Base-by-base conservation (phyloP, 2,329 filamentous ascomycete genomes). In the Sporothrix dimorphospora region DNA sequence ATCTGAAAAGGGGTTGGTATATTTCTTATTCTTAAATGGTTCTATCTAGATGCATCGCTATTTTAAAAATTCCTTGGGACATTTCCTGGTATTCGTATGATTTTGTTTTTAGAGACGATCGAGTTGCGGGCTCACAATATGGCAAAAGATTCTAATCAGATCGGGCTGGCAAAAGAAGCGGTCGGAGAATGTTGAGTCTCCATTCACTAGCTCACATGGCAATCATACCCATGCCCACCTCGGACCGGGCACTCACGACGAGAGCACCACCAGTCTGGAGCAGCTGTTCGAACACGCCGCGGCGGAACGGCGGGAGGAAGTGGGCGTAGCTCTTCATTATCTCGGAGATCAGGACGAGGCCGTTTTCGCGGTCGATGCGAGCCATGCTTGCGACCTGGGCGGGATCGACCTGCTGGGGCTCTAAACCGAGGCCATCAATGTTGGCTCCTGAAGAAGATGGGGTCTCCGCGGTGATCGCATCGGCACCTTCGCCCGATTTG, bases 311-410 rank as follows among this genome's bases (percentile, higher is more conserved):
- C 1, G 83, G 78, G 75, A 89, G 76, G 7, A 82, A 80, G 0
- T 80, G 78, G 0, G 82, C 80, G 21, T 82, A 81, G 59, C 81
- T 82, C 76, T 83, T 83, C 53, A 89, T 76, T 70, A 91, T 76
- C 78, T 90, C 86, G 1, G 84, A 84, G 3, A 89, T 83, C 72
- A 91, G 78, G 0, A 91, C 86, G 27, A 91, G 79, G 0, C 84
- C 87, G 73, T 91, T 91, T 78, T 90, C 88, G 9, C 88, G 83
- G 75, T 91, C 88, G 6, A 87, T 81, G 73, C 82, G 83, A 1
- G 81, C 80, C 81, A 86, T 85, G 57, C 81, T 82, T 0, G 82
- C 83, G 55, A 81, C 78, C 71, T 83, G 81, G 30, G 79, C 80
- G 0, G 82, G 79, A 67, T 86, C 83, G 3, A 82, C 81, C 72